phyloP scores from a whole-genome alignment of 106 monocot species.

The Dactylorhiza incarnata region DNA sequence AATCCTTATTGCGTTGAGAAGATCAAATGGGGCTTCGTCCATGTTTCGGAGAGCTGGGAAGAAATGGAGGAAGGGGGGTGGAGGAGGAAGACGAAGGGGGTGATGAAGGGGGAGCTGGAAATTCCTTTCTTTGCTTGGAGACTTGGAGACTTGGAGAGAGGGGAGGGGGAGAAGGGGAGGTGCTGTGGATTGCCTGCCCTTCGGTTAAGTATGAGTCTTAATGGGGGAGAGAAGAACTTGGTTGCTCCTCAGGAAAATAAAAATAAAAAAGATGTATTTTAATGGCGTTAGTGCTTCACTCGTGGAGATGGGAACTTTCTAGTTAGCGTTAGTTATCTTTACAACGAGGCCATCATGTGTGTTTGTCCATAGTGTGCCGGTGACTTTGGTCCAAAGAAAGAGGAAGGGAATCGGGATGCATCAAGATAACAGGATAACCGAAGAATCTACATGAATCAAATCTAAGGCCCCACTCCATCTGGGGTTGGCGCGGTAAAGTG shows the following conservation, averaged over 20 bases:
- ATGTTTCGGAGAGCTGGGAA: slow-evolving; percentile 7
- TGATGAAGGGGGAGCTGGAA: neutral
- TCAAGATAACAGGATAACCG: too few species aligned
- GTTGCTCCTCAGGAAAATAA: neutral
- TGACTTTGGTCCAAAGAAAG: slow-evolving; percentile 8
- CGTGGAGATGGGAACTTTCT: slow-evolving; percentile 7
- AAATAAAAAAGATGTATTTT: neutral
- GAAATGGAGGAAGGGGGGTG: neutral
- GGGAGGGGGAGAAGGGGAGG: slow-evolving; percentile 7
- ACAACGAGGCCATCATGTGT: slow-evolving; percentile 29
- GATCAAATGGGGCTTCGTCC: slow-evolving; percentile 10
- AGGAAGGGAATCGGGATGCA: neutral
- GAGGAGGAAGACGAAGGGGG: neutral
- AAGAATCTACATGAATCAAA: too few species aligned
- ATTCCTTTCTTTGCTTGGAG: slow-evolving; percentile 61
- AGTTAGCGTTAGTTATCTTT: slow-evolving; percentile 33
- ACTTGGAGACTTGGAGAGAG: slow-evolving; percentile 7
- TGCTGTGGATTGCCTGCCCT: slow-evolving; percentile 18
- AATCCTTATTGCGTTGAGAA: slow-evolving; percentile 9
- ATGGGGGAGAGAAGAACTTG: slow-evolving; percentile 4
- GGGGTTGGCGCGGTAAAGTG: too few species aligned
- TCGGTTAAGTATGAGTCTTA: slow-evolving; percentile 9
- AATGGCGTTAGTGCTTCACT: slow-evolving; percentile 10
- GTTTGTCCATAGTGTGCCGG: neutral
- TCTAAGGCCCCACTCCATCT: too few species aligned